Evolutionary conservation across 345 rosid species (phyloP).

Genomic region (Zanthoxylum bungeanum): DNA sequence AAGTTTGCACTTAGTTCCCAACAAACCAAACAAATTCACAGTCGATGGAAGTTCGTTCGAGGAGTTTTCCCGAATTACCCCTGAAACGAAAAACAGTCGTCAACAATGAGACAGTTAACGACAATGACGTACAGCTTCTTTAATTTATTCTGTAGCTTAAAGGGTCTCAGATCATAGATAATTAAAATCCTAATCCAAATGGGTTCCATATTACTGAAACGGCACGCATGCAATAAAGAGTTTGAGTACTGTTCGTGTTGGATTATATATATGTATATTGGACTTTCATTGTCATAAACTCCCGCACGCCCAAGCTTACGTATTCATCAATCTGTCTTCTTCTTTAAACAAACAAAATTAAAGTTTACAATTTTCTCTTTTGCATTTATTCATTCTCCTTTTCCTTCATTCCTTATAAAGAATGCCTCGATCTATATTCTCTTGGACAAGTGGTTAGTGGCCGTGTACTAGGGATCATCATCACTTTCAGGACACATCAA

Average conservation of each 20-base stretch:
- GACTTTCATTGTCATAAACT: constrained; percentile 7
- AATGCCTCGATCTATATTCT: too few species aligned
- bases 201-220: not conserved
- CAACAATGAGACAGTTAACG: too few species aligned
- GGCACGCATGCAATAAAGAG: not conserved
- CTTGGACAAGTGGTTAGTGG: not conserved
- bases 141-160: not conserved
- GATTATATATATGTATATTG: too few species aligned
- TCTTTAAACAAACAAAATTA: not conserved
- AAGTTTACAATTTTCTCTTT: not conserved
- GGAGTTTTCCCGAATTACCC: too few species aligned
- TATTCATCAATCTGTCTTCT: not conserved
- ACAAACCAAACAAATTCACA: too few species aligned
- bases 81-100: not conserved
- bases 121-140: not conserved
- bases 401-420: not conserved
- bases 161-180: not conserved
- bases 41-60: too few species aligned
- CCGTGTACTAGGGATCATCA: too few species aligned
- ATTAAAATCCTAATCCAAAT: not conserved
- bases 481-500: too few species aligned
- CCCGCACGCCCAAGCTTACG: not conserved
- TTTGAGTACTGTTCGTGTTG: not conserved
- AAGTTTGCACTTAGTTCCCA: too few species aligned
- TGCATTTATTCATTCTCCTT: not conserved